Conservation (phyloP, 106 monocot genomes). For the Agapanthus africanus region DNA sequence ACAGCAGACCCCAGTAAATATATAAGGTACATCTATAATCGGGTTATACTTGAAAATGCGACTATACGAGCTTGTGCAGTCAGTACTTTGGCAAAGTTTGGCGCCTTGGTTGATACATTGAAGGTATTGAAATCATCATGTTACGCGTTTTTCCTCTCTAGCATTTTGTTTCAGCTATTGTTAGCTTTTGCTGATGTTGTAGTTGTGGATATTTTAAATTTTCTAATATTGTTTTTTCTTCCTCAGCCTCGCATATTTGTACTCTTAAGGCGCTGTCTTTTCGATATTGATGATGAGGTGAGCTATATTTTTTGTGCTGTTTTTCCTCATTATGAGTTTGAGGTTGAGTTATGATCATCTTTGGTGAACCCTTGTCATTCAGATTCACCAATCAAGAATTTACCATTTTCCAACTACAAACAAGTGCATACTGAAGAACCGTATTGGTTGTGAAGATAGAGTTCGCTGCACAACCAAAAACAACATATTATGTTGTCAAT, state of each 20-base stretch:
- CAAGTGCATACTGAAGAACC: neutral
- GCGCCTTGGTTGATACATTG: conserved; percentile 80
- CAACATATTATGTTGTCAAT: neutral
- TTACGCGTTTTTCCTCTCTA: neutral
- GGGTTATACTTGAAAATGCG: conserved; percentile 98
- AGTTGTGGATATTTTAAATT: too few relatives aligned
- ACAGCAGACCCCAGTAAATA: conserved; percentile 94
- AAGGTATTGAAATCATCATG: conserved; percentile 47
- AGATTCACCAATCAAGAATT: neutral
- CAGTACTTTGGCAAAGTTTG: conserved; percentile 97
- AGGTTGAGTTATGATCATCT: neutral
- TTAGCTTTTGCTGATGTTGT: neutral
- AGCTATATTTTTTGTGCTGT: neutral
- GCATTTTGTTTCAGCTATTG: neutral
- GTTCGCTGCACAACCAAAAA: neutral
- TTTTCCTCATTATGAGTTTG: neutral
- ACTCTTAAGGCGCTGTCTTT: conserved; percentile 91
- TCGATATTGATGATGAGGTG: conserved; percentile 98
- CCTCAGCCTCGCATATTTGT: conserved; percentile 97
- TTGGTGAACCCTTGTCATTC: neutral
- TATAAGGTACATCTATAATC: conserved; percentile 95
- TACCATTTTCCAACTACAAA: neutral
- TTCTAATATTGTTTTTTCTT: conserved; percentile 2
- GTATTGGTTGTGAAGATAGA: neutral
- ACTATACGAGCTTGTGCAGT: conserved; percentile 96